phyloP scores from a whole-genome alignment of 192 early-diverging fungal genomes.

The Backusella tarrabulga region DNA sequence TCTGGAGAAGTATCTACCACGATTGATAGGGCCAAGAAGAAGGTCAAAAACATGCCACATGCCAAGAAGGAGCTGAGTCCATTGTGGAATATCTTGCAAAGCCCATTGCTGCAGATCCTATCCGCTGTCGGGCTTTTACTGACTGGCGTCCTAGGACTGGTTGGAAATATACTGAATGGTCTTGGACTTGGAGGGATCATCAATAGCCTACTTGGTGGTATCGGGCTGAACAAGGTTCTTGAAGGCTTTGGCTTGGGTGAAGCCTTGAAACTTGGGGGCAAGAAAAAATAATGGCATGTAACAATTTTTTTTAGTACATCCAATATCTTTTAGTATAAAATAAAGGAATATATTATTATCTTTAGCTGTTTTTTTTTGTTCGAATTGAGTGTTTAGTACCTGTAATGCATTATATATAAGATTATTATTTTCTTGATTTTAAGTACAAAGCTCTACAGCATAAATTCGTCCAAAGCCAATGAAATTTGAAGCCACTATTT shows the following conservation, averaged over 20 bases:
- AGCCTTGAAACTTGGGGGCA: conserved; percentile 8
- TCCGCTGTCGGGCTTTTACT: conserved; percentile 23
- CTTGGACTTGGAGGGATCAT: conserved; percentile 21
- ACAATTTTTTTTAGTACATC: no score
- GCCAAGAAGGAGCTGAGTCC: conserved; percentile 18
- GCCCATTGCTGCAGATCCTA: conserved; percentile 23
- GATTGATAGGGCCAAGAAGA: conserved; percentile 27
- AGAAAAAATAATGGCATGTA: background rate
- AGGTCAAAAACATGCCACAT: conserved; percentile 19
- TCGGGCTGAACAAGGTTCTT: conserved; percentile 24
- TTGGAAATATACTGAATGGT: conserved; percentile 24
- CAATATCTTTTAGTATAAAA: background rate
- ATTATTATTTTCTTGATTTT: background rate
- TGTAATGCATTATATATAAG: background rate
- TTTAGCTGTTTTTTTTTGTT: background rate
- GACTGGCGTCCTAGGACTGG: conserved; percentile 18
- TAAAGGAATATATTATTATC: background rate
- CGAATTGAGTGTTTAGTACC: background rate
- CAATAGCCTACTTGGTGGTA: conserved; percentile 22
- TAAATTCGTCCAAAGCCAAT: no score
- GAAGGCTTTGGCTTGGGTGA: conserved; percentile 17
- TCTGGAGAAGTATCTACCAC: conserved; percentile 21
- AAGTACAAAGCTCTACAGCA: no score
- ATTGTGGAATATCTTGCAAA: conserved; percentile 22
- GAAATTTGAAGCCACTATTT: no score